Conservation (phyloP, 2,329 filamentous ascomycete genomes). For the Acrodontium crateriforme region DNA sequence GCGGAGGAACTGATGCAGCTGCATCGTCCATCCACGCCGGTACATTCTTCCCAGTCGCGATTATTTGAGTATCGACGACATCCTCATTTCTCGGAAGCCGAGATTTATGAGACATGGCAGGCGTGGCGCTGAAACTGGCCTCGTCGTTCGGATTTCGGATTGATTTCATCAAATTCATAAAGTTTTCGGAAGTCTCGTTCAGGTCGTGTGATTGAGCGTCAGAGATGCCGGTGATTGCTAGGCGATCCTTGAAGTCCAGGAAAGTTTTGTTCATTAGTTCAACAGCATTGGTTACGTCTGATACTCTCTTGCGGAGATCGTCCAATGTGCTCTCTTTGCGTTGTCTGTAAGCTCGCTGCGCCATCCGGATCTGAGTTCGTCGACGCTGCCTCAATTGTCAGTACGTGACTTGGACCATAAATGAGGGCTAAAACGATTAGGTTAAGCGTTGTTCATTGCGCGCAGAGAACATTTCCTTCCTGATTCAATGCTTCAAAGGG, state of each 20-base stretch:
- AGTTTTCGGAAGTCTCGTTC: slow-evolving; percentile 6
- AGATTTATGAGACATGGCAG: not conserved
- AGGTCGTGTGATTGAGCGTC: slow-evolving; percentile 11
- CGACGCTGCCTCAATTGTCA: slow-evolving; percentile 44
- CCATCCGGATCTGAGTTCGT: slow-evolving; percentile 73
- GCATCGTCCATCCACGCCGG: not conserved
- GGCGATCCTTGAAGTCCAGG: slow-evolving; percentile 26
- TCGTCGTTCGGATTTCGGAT: slow-evolving; percentile 10
- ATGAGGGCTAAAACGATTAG: not conserved
- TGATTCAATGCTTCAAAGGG: slow-evolving; percentile 2
- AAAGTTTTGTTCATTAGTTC: slow-evolving; percentile 64
- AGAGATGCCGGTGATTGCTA: slow-evolving; percentile 8
- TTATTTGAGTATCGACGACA: not conserved
- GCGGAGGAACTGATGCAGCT: not conserved
- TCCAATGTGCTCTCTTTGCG: slow-evolving; percentile 74
- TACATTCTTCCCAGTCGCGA: not conserved
- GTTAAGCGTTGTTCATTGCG: not conserved
- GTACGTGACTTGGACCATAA: not conserved
- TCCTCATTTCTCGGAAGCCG: no score
- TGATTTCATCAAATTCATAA: slow-evolving; percentile 7
- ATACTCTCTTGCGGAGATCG: slow-evolving; percentile 55
- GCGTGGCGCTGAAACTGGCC: no score
- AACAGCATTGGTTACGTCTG: slow-evolving; percentile 53
- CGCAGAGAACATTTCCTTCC: not conserved
- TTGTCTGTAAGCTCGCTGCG: slow-evolving; percentile 71